phyloP scores from a whole-genome alignment of 1,139 yeast species.

The Taphrina wiesneri region DNA sequence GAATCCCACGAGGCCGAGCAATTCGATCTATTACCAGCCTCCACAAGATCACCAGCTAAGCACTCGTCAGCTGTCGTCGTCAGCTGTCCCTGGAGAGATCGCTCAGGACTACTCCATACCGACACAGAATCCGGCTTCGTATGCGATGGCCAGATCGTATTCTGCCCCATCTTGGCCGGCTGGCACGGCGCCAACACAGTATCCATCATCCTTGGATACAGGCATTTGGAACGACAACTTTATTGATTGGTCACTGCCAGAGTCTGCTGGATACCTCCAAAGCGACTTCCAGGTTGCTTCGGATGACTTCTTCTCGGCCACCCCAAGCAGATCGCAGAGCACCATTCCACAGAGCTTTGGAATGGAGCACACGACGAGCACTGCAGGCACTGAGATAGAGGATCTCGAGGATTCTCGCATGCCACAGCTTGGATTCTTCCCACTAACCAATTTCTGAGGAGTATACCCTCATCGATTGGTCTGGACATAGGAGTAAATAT shows the following conservation, averaged over 20 bases:
- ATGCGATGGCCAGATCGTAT: conserved; percentile 26
- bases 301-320: conserved; percentile 23
- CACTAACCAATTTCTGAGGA: background rate
- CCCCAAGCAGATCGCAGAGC: conserved; percentile 8
- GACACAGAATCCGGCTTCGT: background rate
- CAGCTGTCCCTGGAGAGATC: background rate
- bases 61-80: background rate
- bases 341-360: conserved; percentile 7
- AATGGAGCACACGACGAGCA: conserved; percentile 21
- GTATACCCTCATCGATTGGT: background rate
- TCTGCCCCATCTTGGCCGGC: conserved; percentile 25
- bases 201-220: conserved; percentile 1
- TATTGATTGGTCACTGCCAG: conserved; percentile 31
- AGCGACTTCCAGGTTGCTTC: conserved; percentile 17
- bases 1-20: background rate
- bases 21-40: conserved; percentile 1
- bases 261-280: conserved; percentile 30
- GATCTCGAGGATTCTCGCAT: conserved; percentile 17
- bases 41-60: background rate
- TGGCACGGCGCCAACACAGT: conserved; percentile 6
- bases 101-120: conserved; percentile 8
- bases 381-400: conserved; percentile 20
- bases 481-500: conserved; percentile 4
- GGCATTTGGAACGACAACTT: conserved; percentile 14
- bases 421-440: conserved; percentile 29